Evolutionary conservation across 495 filamentous ascomycete species (phyloP).

Genomic region (Alectoria sarmentosa): DNA sequence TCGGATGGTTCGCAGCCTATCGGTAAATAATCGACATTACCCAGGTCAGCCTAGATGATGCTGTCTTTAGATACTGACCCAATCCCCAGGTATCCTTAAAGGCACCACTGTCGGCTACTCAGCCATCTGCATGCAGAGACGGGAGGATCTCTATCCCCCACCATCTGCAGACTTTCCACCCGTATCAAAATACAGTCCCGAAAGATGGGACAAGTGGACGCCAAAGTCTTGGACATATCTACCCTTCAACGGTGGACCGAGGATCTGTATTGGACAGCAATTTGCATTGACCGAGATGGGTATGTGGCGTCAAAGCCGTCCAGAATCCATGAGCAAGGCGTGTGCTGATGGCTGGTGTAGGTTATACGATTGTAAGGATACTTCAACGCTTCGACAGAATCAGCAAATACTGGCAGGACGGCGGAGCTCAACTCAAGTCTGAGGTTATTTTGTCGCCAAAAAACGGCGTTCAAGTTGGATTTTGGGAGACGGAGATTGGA

Average conservation of each 20-base stretch:
- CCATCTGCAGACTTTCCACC: conserved; percentile 37
- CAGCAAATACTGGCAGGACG: conserved; percentile 43
- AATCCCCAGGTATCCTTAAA: conserved; percentile 41
- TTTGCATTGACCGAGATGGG: conserved; percentile 47
- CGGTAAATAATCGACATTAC: conserved; percentile 23
- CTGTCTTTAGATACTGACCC: not conserved
- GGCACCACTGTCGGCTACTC: conserved; percentile 61
- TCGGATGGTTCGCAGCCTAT: conserved; percentile 56
- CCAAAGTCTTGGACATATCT: conserved; percentile 63
- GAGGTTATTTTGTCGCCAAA: conserved; percentile 64
- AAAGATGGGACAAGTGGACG: conserved; percentile 70
- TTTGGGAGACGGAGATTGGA: conserved; percentile 29
- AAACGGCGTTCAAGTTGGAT: conserved; percentile 52
- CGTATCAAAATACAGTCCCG: conserved; percentile 53
- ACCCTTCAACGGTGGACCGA: conserved; percentile 63
- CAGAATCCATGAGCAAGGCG: not conserved
- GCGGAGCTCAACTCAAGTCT: conserved; percentile 48
- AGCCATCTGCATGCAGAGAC: conserved; percentile 62
- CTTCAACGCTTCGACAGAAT: conserved; percentile 38
- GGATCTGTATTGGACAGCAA: conserved; percentile 53
- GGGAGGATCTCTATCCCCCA: conserved; percentile 54
- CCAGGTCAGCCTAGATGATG: not conserved
- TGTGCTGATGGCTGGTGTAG: not conserved
- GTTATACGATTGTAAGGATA: conserved; percentile 34
- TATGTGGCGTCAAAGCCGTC: not conserved